Percentiles rank a stretch among this genome's conserved stretches.
Evolutionary conservation across 2,329 filamentous ascomycete genomes (phyloP).

Genomic region (Amylocarpus encephaloides): DNA sequence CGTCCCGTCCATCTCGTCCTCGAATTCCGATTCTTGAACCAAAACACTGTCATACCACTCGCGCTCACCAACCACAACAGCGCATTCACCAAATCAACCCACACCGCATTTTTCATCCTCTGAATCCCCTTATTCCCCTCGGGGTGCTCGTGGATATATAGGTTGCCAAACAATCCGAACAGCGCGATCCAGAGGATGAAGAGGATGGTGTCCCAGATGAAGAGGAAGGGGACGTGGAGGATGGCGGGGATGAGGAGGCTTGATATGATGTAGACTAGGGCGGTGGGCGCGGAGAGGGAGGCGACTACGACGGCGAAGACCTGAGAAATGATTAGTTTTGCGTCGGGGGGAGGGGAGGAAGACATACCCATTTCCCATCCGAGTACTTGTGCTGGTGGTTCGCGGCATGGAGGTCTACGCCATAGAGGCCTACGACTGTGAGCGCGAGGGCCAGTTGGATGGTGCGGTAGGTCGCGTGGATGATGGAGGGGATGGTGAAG

Average conservation of each 20-base stretch:
- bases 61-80: constrained; percentile 68
- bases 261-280: constrained; percentile 59
- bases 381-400: constrained; percentile 42
- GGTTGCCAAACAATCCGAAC: constrained; percentile 75
- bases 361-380: constrained; percentile 64
- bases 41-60: constrained; percentile 49
- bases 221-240: constrained; percentile 46
- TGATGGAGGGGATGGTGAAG: constrained; percentile 37
- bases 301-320: constrained; percentile 68
- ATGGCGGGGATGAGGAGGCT: constrained; percentile 58
- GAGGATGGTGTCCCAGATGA: constrained; percentile 64
- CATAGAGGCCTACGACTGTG: constrained; percentile 74
- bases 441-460: constrained; percentile 71
- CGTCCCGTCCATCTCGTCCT: constrained; percentile 53
- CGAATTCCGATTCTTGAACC: constrained; percentile 48
- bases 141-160: constrained; percentile 67
- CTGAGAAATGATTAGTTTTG: constrained; percentile 31
- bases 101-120: constrained; percentile 82
- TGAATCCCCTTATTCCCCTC: constrained; percentile 57
- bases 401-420: constrained; percentile 55
- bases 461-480: constrained; percentile 61
- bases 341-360: neutral
- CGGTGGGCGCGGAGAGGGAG: constrained; percentile 57
- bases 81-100: constrained; percentile 71
- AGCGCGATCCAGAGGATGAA: constrained; percentile 75